These are phyloP conservation scores for Ogataea pilisensis DNA, from an alignment of 805 yeast species.

Conservation along the genomic window DNA sequence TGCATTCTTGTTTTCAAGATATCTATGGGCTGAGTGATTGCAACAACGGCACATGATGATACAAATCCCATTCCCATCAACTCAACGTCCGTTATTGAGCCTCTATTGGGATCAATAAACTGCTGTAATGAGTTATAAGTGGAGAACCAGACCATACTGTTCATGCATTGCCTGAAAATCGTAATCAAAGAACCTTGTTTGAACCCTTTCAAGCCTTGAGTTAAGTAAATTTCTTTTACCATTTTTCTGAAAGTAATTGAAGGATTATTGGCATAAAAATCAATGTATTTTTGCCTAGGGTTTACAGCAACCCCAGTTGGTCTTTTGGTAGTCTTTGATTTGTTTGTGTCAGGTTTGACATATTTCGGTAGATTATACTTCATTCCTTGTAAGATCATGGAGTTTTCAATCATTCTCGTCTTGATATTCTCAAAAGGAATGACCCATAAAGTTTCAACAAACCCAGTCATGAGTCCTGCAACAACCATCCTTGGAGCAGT, in stretches of 20 bases:
- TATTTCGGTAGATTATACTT: slow-evolving; percentile 20
- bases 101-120: slow-evolving; percentile 50
- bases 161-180: slow-evolving; percentile 68
- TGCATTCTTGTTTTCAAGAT: slow-evolving; percentile 85
- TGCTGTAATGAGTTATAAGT: slow-evolving; percentile 78
- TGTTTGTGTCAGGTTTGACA: slow-evolving; percentile 21
- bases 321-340: slow-evolving; percentile 12
- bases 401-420: slow-evolving; percentile 73
- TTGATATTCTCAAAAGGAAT: slow-evolving; percentile 91
- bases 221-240: slow-evolving; percentile 59
- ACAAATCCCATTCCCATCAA: slow-evolving; percentile 46
- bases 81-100: slow-evolving; percentile 38
- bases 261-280: slow-evolving; percentile 47
- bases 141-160: slow-evolving; percentile 80
- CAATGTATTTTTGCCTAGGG: slow-evolving; percentile 17
- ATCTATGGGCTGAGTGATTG: slow-evolving; percentile 83
- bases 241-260: slow-evolving; percentile 50
- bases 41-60: slow-evolving; percentile 70
- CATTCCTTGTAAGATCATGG: slow-evolving; percentile 34
- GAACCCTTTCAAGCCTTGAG: slow-evolving; percentile 75
- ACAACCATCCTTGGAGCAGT: slow-evolving; percentile 77
- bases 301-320: too few relatives aligned
- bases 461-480: slow-evolving; percentile 82
- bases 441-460: slow-evolving; percentile 73
- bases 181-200: slow-evolving; percentile 85